Evolutionary conservation across 2,329 filamentous ascomycete species (phyloP).

Genomic region (Penicillium italicum): DNA sequence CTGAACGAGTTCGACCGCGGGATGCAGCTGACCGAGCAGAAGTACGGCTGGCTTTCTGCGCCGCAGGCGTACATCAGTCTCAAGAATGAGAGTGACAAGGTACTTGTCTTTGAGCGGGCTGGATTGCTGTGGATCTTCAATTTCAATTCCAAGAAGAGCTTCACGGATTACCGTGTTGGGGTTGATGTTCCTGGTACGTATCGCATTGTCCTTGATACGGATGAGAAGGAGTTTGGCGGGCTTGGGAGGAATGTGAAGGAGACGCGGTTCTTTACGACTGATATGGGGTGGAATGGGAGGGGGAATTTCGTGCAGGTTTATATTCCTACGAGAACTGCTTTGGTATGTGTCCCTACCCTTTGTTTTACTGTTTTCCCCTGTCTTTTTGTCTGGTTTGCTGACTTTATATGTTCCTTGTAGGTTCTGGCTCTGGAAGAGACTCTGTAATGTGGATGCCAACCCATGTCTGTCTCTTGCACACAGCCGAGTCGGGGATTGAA

Average conservation of each 20-base stretch:
- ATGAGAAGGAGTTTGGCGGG: slow-evolving; percentile 73
- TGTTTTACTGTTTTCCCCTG: slow-evolving; percentile 9
- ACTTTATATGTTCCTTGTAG: slow-evolving; percentile 33
- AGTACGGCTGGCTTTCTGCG: slow-evolving; percentile 85
- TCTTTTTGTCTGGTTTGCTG: neutral
- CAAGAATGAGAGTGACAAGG: slow-evolving; percentile 91
- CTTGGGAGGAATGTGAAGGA: slow-evolving; percentile 70
- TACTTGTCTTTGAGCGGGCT: slow-evolving; percentile 90
- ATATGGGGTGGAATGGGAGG: slow-evolving; percentile 83
- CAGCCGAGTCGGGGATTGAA: neutral
- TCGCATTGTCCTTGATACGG: slow-evolving; percentile 77
- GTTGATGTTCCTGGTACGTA: slow-evolving; percentile 84
- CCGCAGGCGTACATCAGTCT: slow-evolving; percentile 87
- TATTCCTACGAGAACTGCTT: slow-evolving; percentile 74
- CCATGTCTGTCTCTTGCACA: neutral
- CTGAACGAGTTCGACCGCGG: slow-evolving; percentile 89
- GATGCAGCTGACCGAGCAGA: slow-evolving; percentile 84
- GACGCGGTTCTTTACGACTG: slow-evolving; percentile 90
- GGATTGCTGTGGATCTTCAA: slow-evolving; percentile 94
- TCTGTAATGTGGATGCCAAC: slow-evolving; percentile 22
- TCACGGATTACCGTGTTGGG: slow-evolving; percentile 87
- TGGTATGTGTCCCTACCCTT: too few species aligned
- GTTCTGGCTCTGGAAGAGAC: slow-evolving; percentile 53
- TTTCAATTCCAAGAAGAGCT: slow-evolving; percentile 82
- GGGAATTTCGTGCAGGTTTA: slow-evolving; percentile 93